Evolutionary conservation across 2,329 filamentous ascomycete species (phyloP).

Genomic region (Aspergillus fischeri): DNA sequence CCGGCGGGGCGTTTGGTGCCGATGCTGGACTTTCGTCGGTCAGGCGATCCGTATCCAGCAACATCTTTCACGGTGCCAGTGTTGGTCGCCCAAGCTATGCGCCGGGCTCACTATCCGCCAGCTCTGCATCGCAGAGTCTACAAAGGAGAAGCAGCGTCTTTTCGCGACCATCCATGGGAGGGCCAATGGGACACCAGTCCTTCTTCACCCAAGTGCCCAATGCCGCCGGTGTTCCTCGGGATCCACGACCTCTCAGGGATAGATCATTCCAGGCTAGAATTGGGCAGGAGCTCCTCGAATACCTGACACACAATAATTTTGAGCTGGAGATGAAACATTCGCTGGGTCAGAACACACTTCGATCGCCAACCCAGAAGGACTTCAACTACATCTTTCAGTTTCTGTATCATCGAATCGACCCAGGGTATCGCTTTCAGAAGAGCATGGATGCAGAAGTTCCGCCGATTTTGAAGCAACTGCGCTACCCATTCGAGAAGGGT

Average conservation of each 20-base stretch:
- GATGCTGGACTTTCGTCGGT: conserved; percentile 79
- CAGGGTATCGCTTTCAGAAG: conserved; percentile 87
- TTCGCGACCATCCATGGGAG: conserved; percentile 65
- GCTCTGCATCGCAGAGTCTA: conserved; percentile 52
- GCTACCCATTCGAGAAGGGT: conserved; percentile 90
- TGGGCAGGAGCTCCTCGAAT: conserved; percentile 85
- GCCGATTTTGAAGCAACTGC: conserved; percentile 82
- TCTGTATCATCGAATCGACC: conserved; percentile 94
- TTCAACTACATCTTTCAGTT: conserved; percentile 98
- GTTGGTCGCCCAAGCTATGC: conserved; percentile 70
- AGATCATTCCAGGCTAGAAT: conserved; percentile 75
- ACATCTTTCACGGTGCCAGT: conserved; percentile 54
- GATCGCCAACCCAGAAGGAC: conserved; percentile 94
- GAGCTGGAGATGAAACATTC: conserved; percentile 97
- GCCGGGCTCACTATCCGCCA: conserved; percentile 52
- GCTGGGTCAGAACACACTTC: conserved; percentile 84
- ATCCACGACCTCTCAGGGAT: conserved; percentile 83
- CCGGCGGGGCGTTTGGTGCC: conserved; percentile 67
- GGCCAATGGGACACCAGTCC: conserved; percentile 73
- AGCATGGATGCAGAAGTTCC: conserved; percentile 94
- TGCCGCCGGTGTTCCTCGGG: conserved; percentile 74
- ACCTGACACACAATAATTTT: conserved; percentile 88
- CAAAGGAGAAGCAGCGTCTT: conserved; percentile 78
- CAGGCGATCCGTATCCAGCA: conserved; percentile 72
- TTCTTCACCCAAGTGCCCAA: conserved; percentile 89